A percentile compares a stretch with the other conserved stretches of the same genome.
Conservation (phyloP, 495 filamentous ascomycete genomes). For the Melanomma pulvis-pyrius region DNA sequence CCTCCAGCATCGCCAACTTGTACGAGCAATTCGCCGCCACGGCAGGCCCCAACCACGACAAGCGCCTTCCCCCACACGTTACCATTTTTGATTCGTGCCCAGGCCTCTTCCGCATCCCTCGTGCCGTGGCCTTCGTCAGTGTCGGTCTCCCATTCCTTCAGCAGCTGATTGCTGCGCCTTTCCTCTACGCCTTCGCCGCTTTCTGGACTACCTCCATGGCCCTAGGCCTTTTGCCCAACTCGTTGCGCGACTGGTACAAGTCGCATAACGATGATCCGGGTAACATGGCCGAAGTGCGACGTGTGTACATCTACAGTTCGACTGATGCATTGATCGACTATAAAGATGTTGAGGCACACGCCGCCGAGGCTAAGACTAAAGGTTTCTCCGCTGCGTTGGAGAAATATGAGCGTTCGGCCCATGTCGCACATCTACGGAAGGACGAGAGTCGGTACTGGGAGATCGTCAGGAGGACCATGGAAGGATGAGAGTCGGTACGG, state of each 20-base stretch:
- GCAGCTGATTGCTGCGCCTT: conserved; percentile 11
- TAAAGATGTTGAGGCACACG: conserved; percentile 10
- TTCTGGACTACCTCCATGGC: conserved; percentile 10
- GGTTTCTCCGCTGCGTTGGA: conserved; percentile 12
- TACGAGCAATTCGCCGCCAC: conserved; percentile 11
- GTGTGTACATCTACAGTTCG: conserved; percentile 8
- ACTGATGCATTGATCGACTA: conserved; percentile 12
- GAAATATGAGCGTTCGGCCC: conserved; percentile 10
- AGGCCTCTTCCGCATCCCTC: conserved; percentile 14
- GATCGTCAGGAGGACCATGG: conserved; percentile 5
- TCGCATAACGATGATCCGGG: conserved; percentile 5
- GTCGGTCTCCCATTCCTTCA: conserved; percentile 4
- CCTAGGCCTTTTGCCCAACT: conserved; percentile 10
- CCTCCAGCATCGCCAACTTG: conserved; percentile 9
- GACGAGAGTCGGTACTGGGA: conserved; percentile 13
- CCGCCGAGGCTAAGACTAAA: conserved; percentile 9
- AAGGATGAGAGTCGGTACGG: conserved; percentile 2
- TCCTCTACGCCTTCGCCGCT: conserved; percentile 10
- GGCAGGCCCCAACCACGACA: conserved; percentile 8
- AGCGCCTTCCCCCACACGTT: conserved; percentile 3
- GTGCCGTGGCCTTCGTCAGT: conserved; percentile 14
- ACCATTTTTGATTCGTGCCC: conserved; percentile 13
- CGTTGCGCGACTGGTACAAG: conserved; percentile 9
- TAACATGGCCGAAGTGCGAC: conserved; percentile 1
- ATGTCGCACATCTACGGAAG: conserved; percentile 9